A percentile compares a stretch with the other conserved stretches of the same genome.
phyloP scores from a whole-genome alignment of 164 flowering plant genomes.

The Umbellularia californica region DNA sequence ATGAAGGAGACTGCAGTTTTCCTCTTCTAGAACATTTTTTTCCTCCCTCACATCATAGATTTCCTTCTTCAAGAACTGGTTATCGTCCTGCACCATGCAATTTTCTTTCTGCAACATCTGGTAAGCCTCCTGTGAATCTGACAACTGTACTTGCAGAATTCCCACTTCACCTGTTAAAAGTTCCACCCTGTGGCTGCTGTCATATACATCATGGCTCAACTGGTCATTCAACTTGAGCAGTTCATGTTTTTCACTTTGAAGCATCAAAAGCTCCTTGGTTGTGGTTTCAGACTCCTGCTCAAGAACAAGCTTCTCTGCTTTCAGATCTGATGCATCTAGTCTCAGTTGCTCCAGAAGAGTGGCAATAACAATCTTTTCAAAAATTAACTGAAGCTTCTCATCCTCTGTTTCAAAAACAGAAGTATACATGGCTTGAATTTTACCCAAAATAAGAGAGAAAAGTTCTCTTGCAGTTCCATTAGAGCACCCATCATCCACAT shows the following conservation, averaged over 20 bases:
- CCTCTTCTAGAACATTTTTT: conserved; percentile 43
- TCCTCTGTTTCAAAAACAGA: conserved; percentile 38
- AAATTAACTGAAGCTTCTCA: conserved; percentile 50
- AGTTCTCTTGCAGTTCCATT: conserved; percentile 25
- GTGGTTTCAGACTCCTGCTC: conserved; percentile 30
- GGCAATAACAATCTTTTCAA: conserved; percentile 62
- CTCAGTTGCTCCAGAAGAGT: conserved; percentile 52
- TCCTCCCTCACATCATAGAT: conserved; percentile 41
- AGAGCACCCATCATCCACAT: conserved; percentile 16
- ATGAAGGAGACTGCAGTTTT: conserved; percentile 34
- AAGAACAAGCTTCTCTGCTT: conserved; percentile 29
- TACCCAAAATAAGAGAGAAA: conserved; percentile 31
- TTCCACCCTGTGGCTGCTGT: conserved; percentile 26
- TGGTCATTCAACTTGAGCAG: conserved; percentile 40
- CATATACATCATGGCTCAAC: conserved; percentile 32
- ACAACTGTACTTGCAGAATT: conserved; percentile 21
- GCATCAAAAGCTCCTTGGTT: conserved; percentile 26
- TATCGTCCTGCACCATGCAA: conserved; percentile 33
- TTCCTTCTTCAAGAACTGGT: conserved; percentile 33
- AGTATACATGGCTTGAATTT: conserved; percentile 37
- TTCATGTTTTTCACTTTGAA: conserved; percentile 46
- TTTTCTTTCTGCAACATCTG: conserved; percentile 34
- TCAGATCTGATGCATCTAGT: conserved; percentile 35
- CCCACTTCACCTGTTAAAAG: conserved; percentile 31
- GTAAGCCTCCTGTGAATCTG: conserved; percentile 30